Percentiles rank a stretch among this genome's conserved stretches.
Evolutionary conservation across 768 basidiomycete genomes (phyloP).

Genomic region (Tylopilus cervinicoccineus): DNA sequence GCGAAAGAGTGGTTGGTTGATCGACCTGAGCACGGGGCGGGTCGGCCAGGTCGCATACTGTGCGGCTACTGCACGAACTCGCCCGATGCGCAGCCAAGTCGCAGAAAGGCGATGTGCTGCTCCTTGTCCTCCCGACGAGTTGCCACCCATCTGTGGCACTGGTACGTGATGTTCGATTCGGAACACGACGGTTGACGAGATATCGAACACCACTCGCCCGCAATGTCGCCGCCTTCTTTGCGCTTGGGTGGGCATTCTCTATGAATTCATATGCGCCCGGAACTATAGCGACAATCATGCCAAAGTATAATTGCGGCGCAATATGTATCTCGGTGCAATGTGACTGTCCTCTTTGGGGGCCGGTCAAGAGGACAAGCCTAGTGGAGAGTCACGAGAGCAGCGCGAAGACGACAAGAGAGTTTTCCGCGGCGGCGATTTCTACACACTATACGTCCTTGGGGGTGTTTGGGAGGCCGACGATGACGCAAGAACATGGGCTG

Average conservation of each 20-base stretch:
- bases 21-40: background rate
- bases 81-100: slow-evolving; percentile 17
- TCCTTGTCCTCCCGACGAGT: background rate
- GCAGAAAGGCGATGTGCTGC: background rate
- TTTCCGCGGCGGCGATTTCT: background rate
- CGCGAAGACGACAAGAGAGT: background rate
- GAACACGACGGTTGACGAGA: slow-evolving; percentile 3
- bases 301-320: slow-evolving; percentile 12
- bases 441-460: background rate
- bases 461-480: background rate
- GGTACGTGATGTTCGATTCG: slow-evolving; percentile 2
- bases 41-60: slow-evolving; percentile 8
- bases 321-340: too few relatives aligned
- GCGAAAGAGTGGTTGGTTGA: background rate
- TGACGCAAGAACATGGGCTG: background rate
- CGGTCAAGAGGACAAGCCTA: background rate
- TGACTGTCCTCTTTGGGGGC: background rate
- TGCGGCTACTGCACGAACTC: slow-evolving; percentile 7
- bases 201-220: background rate
- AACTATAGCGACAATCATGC: slow-evolving; percentile 24
- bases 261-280: slow-evolving; percentile 29
- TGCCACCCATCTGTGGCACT: background rate
- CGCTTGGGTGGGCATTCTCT: slow-evolving; percentile 14
- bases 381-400: slow-evolving; percentile 1
- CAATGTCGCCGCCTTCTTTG: slow-evolving; percentile 3